Evolutionary conservation across 768 basidiomycete species (phyloP), one percentile per base, ranked within the genome.

Genomic region (Auricularia heimuer): DNA sequence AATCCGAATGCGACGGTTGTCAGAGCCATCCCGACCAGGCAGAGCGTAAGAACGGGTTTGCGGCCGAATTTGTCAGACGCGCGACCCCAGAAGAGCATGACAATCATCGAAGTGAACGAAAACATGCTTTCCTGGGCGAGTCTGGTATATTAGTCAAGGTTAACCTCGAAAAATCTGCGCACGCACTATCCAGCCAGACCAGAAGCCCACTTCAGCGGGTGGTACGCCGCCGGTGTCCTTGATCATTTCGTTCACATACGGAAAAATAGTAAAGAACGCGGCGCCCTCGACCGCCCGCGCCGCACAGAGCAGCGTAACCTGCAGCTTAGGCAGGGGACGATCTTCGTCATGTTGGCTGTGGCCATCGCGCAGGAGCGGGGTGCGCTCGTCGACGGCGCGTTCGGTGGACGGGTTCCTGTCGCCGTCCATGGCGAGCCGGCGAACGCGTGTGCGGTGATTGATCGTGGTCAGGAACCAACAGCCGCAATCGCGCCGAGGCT

Each of bases 1-100:
- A 70, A 70, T 16, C 71, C 74, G 42, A 74, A 72, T 3, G 70
- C 42, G 4, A 69, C 64, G 61, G 72, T 67, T 7, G 69, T 69
- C 21, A 75, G 51, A 0, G 76, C 77, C 67, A 75, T 78, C 24
- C 78, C 78, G 14, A 78, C 68, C 36, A 82, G 66, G 62, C 76
- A 77, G 3, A 75, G 73, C 51, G 77, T 76, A 33, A 82, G 71
- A 10, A 82, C 80, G 1, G 75, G 73, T 21, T 80, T 69, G 14
- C 79, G 73, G 11, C 81, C 81, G 68, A 80, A 77, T 68, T 77
- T 75, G 54, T 78, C 76, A 34, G 80, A 80, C 21, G 78, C 73
- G 54, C 76, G 75, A 44, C 75, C 76, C 81, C 81, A 82, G 0
- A 80, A 71, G 6, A 82, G 67, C 56, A 60, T 60, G 14, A 60